These are phyloP conservation scores for Metschnikowia gruessii DNA, from an alignment of 805 yeast genomes.

Conservation along the genomic window DNA sequence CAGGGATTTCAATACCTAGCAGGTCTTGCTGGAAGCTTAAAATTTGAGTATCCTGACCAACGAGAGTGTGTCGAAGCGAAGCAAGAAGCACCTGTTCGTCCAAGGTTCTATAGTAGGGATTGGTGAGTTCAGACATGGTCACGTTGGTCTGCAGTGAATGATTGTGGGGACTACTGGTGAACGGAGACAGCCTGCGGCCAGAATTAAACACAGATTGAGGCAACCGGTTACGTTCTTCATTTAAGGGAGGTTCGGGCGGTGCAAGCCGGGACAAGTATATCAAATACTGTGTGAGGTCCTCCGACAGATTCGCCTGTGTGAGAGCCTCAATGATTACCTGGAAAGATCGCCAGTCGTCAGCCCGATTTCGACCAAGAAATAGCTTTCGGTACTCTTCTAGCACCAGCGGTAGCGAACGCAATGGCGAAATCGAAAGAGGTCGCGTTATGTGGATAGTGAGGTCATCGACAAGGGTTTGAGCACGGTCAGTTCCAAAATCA, in stretches of 20 bases:
- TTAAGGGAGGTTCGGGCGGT: not conserved
- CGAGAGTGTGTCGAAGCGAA: slow-evolving; percentile 50
- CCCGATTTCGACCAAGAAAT: slow-evolving; percentile 27
- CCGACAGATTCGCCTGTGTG: slow-evolving; percentile 25
- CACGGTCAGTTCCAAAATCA: slow-evolving; percentile 36
- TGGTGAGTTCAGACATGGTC: slow-evolving; percentile 6
- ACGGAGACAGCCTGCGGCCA: not conserved
- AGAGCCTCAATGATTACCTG: slow-evolving; percentile 31
- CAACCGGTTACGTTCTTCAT: not conserved
- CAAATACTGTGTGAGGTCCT: slow-evolving; percentile 36
- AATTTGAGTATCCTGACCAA: slow-evolving; percentile 61
- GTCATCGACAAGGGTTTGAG: slow-evolving; percentile 31
- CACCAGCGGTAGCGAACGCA: slow-evolving; percentile 20
- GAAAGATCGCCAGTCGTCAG: slow-evolving; percentile 34
- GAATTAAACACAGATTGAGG: not conserved
- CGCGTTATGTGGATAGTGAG: slow-evolving; percentile 17
- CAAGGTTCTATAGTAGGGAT: slow-evolving; percentile 6
- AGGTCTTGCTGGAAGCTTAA: slow-evolving; percentile 44
- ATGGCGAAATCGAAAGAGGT: slow-evolving; percentile 6
- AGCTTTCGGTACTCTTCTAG: slow-evolving; percentile 23
- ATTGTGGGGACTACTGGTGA: not conserved
- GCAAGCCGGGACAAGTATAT: slow-evolving; percentile 25
- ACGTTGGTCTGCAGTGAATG: not conserved
- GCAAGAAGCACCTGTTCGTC: slow-evolving; percentile 37
- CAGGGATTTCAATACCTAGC: slow-evolving; percentile 44